Base-by-base conservation (phyloP, 176 grass and related monocot genomes). In the Musa schizocarpa region DNA sequence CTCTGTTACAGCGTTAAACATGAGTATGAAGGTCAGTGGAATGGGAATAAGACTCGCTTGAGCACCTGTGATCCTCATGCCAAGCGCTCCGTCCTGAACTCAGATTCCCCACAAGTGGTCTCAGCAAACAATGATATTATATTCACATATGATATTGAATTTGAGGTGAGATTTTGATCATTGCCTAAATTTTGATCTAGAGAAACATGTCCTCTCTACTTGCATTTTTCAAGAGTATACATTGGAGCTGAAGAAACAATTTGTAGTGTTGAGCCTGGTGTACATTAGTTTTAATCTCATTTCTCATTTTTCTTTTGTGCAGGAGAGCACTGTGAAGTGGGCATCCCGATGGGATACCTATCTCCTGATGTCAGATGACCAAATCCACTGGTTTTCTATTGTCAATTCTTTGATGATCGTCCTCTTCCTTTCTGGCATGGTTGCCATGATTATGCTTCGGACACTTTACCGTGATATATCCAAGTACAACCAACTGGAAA, bases 331-430 rank as follows among this genome's bases (percentile, higher is more conserved):
- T 68, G 65, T 68, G 29, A 68, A 68, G 65, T 68, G 65, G 65
- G 65, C 65, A 68, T 68, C 65, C 13, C 65, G 65, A 13, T 68
- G 65, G 65, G 65, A 68, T 25, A 68, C 65, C 22, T 68, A 68
- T 68, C 65, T 68, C 34, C 65, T 68, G 65, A 68, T 68, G 65
- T 26, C 65, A 29, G 65, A 68, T 48, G 65, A 68, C 29, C 65
- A 68, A 16, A 68, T 68, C 65, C 65, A 68, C 34, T 68, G 65
- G 65, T 68, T 68, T 68, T 68, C 65, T 48, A 68, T 68, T 34
- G 65, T 68, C 25, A 68, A 68, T 48, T 68, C 65, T 13, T 68
- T 68, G 65, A 68, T 68, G 65, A 68, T 68, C 34, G 65, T 68
- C 13, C 65, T 68, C 12, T 68, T 68, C 29, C 65, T 68, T 43